phyloP scores from a whole-genome alignment of 2,329 filamentous ascomycete species.

The Colletotrichum incanum region DNA sequence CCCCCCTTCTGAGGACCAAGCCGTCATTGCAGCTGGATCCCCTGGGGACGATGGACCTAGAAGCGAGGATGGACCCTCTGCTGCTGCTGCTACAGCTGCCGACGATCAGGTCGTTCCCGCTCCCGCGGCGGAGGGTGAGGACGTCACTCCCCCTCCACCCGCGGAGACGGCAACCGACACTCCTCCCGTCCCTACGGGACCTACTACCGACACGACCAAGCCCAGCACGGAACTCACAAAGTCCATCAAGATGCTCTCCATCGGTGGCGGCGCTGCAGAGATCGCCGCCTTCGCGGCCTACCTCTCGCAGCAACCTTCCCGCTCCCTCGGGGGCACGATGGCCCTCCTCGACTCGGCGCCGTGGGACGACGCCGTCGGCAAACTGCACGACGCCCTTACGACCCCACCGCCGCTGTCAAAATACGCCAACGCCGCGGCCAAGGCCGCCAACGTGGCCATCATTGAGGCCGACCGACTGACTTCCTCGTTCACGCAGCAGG shows the following conservation, averaged over 20 bases:
- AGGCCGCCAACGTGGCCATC: slow-evolving; percentile 62
- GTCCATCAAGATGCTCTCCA: slow-evolving; percentile 60
- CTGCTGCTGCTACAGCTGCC: neutral
- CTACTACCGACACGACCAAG: neutral
- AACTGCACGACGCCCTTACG: slow-evolving; percentile 71
- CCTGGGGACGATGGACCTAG: neutral
- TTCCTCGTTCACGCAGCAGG: slow-evolving; percentile 61
- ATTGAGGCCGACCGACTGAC: slow-evolving; percentile 57
- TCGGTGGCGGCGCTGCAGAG: slow-evolving; percentile 75
- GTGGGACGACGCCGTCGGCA: slow-evolving; percentile 77
- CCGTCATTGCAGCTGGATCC: neutral
- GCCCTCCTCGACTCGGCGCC: slow-evolving; percentile 86
- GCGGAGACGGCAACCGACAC: neutral
- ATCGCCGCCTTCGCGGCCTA: slow-evolving; percentile 69
- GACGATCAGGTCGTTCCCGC: slow-evolving; percentile 3
- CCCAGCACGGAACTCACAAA: slow-evolving; percentile 20
- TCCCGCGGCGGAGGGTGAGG: slow-evolving; percentile 7
- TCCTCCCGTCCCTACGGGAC: neutral
- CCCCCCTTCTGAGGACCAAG: slow-evolving; percentile 16
- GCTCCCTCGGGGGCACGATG: slow-evolving; percentile 57
- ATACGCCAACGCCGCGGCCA: slow-evolving; percentile 66
- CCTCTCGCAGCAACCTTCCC: slow-evolving; percentile 49
- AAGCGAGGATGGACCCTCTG: neutral
- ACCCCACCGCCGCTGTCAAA: slow-evolving; percentile 65
- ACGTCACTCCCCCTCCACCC: neutral